A percentile compares a stretch with the other conserved stretches of the same genome.
These are phyloP conservation scores for Hyphodiscus sp. DNA, from an alignment of 2,329 filamentous ascomycete genomes.

Conservation along the genomic window DNA sequence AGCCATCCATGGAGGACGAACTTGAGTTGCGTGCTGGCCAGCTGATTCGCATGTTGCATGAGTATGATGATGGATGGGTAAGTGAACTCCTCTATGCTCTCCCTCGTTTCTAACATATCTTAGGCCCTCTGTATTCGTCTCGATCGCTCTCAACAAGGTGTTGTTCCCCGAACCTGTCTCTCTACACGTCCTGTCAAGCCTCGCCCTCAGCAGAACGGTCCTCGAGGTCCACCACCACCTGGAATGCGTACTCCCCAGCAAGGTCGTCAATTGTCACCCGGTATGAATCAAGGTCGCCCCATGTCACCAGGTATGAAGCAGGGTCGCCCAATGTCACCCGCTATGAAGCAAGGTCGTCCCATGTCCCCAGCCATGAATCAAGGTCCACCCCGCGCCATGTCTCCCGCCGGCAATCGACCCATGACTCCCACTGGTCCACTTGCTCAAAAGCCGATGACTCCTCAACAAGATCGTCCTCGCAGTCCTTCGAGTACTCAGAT, in stretches of 20 bases:
- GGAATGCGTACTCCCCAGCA: constrained; percentile 19
- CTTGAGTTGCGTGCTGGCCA: constrained; percentile 74
- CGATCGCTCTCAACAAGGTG: constrained; percentile 86
- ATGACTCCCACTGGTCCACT: constrained; percentile 18
- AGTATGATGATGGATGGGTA: constrained; percentile 98
- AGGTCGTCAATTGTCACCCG: constrained; percentile 16
- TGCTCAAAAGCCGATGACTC: constrained; percentile 9
- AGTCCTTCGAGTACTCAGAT: constrained; percentile 19
- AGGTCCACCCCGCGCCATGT: constrained; percentile 6
- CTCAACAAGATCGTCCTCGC: constrained; percentile 11
- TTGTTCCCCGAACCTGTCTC: constrained; percentile 87
- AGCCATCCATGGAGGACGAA: constrained; percentile 87
- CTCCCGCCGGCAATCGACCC: constrained; percentile 9
- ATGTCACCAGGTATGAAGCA: constrained; percentile 8
- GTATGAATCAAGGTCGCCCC: constrained; percentile 14
- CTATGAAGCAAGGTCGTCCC: constrained; percentile 5
- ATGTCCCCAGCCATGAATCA: not conserved
- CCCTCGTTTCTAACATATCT: constrained; percentile 27
- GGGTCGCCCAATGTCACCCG: constrained; percentile 9
- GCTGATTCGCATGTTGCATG: constrained; percentile 81
- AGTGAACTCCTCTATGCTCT: constrained; percentile 30
- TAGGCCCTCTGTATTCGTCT: constrained; percentile 86
- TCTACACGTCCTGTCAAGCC: constrained; percentile 77
- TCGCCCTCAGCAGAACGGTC: constrained; percentile 27
- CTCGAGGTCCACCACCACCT: constrained; percentile 21